phyloP scores from a whole-genome alignment of 768 basidiomycete species.

The Boletellus emodensis region DNA sequence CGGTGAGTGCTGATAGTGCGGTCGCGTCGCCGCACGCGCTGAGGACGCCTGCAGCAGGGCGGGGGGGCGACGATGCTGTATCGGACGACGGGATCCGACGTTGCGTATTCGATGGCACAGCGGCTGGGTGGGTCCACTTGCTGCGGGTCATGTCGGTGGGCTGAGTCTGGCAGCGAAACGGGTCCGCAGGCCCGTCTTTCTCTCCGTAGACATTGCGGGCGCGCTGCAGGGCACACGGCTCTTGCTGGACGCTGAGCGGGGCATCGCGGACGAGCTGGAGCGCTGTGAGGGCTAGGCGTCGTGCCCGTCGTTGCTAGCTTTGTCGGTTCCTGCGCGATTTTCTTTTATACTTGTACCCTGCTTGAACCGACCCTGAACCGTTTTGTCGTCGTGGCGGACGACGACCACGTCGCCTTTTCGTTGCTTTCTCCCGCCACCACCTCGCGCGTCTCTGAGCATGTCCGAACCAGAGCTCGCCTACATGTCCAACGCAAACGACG shows the following conservation, averaged over 20 bases:
- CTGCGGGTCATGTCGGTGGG: neutral
- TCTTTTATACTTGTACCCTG: neutral
- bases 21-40: neutral
- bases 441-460: slow-evolving; percentile 38
- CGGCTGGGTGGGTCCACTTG: slow-evolving; percentile 59
- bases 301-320: no score
- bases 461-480: slow-evolving; percentile 72
- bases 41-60: neutral
- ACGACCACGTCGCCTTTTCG: slow-evolving; percentile 5
- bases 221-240: slow-evolving; percentile 35
- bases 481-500: slow-evolving; percentile 76
- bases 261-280: slow-evolving; percentile 38
- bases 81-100: slow-evolving; percentile 57
- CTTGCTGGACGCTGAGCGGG: slow-evolving; percentile 57
- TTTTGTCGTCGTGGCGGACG: slow-evolving; percentile 15
- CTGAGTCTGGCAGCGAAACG: slow-evolving; percentile 48
- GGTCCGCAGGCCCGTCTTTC: slow-evolving; percentile 63
- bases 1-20: slow-evolving; percentile 18
- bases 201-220: slow-evolving; percentile 61
- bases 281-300: no score
- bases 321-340: neutral
- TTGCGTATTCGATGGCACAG: slow-evolving; percentile 70
- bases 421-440: neutral
- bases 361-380: slow-evolving; percentile 32
- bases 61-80: slow-evolving; percentile 59